Conservation (phyloP, 2,329 filamentous ascomycete species). For the Acrocalymma vagum region DNA sequence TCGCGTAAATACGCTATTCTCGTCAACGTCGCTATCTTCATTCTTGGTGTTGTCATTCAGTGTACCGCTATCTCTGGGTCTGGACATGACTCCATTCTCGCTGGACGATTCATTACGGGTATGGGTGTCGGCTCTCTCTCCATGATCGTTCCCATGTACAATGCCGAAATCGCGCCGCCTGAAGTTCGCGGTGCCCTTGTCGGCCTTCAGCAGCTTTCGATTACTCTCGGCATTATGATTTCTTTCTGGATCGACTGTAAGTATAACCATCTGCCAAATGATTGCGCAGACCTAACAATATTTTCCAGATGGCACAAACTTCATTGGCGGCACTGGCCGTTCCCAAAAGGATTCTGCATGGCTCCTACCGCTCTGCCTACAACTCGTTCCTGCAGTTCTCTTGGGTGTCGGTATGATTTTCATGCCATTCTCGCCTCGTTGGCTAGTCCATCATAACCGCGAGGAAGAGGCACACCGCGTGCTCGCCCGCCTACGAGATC, state of each 20-base stretch:
- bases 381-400: conserved; percentile 71
- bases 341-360: conserved; percentile 74
- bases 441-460: conserved; percentile 74
- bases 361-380: conserved; percentile 75
- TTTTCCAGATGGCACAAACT: conserved; percentile 40
- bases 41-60: conserved; percentile 74
- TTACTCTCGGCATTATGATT: conserved; percentile 69
- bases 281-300: neutral
- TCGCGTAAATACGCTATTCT: conserved; percentile 75
- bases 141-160: conserved; percentile 69
- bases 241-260: conserved; percentile 56
- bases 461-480: conserved; percentile 72
- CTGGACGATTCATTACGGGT: conserved; percentile 75
- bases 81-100: conserved; percentile 69
- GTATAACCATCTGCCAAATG: conserved; percentile 3
- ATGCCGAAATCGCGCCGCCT: conserved; percentile 58
- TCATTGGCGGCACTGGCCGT: conserved; percentile 63
- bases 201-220: conserved; percentile 69
- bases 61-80: conserved; percentile 62
- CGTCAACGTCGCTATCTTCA: conserved; percentile 71
- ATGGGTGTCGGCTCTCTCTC: conserved; percentile 74
- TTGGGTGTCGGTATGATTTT: conserved; percentile 76
- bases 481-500: conserved; percentile 69
- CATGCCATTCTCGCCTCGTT: conserved; percentile 81
- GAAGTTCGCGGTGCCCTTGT: conserved; percentile 72